Percentiles rank a stretch among this genome's conserved stretches.
Evolutionary conservation across 768 basidiomycete species (phyloP).

Genomic region (Mycena metata): DNA sequence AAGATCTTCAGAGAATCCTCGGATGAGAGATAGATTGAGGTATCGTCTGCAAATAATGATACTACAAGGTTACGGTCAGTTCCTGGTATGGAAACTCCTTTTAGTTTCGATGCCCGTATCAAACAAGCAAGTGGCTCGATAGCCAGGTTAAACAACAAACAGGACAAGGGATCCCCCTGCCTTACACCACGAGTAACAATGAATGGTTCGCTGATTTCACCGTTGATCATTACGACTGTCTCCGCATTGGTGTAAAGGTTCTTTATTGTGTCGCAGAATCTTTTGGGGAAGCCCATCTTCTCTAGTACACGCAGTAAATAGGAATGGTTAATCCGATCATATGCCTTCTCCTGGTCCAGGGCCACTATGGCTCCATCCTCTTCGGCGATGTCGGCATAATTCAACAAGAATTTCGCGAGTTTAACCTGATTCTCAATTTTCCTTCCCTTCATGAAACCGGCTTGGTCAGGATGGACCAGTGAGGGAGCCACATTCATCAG

Average conservation of each 20-base stretch:
- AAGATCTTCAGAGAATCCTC: slow-evolving; percentile 46
- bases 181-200: slow-evolving; percentile 34
- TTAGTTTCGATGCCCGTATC: slow-evolving; percentile 47
- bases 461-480: no score
- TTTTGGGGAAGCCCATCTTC: background rate
- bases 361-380: slow-evolving; percentile 15
- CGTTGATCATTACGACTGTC: slow-evolving; percentile 33
- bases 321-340: no score
- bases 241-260: slow-evolving; percentile 34
- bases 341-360: no score
- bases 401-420: slow-evolving; percentile 49
- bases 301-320: no score
- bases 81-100: slow-evolving; percentile 42
- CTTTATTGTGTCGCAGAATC: slow-evolving; percentile 33
- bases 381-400: background rate
- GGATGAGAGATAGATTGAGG: slow-evolving; percentile 50
- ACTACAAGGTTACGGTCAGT: slow-evolving; percentile 40
- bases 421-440: slow-evolving; percentile 27
- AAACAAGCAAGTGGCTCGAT: slow-evolving; percentile 37
- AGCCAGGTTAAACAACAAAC: slow-evolving; percentile 56
- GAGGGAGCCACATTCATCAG: no score
- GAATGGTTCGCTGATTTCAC: slow-evolving; percentile 32
- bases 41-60: slow-evolving; percentile 59
- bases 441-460: no score
- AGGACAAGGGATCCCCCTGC: slow-evolving; percentile 55